phyloP scores from a whole-genome alignment of 2,329 filamentous ascomycete genomes.

The Nemania sp. region DNA sequence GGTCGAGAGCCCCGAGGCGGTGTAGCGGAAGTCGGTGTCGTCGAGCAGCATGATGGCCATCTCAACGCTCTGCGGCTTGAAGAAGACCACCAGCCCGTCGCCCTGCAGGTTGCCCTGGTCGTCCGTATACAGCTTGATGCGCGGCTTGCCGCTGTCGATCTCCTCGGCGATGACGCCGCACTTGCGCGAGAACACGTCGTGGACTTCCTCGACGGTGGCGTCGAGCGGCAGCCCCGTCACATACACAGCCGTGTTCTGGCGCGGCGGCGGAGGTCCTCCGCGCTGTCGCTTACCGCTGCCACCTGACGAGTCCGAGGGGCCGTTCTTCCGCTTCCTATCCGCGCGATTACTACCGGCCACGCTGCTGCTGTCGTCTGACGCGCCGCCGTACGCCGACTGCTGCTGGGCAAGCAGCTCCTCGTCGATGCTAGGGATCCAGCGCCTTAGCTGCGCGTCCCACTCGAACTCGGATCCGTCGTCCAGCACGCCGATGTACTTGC shows the following conservation, averaged over 20 bases:
- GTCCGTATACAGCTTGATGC: constrained; percentile 92
- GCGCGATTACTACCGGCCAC: constrained; percentile 33
- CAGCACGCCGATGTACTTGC: constrained; percentile 81
- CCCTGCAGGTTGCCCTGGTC: constrained; percentile 86
- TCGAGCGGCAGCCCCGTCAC: constrained; percentile 85
- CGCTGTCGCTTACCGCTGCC: constrained; percentile 52
- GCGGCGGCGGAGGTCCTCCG: constrained; percentile 53
- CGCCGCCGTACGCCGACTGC: constrained; percentile 38
- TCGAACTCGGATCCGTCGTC: constrained; percentile 85
- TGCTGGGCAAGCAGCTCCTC: constrained; percentile 45
- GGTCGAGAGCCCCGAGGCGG: constrained; percentile 51
- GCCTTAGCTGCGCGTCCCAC: constrained; percentile 70
- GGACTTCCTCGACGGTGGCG: constrained; percentile 77
- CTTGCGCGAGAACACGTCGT: constrained; percentile 78
- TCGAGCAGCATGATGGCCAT: constrained; percentile 81
- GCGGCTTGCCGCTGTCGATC: constrained; percentile 82
- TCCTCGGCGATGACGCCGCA: constrained; percentile 93
- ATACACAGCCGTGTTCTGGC: constrained; percentile 87
- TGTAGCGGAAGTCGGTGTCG: constrained; percentile 77
- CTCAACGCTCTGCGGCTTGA: constrained; percentile 89
- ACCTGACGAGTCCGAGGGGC: constrained; percentile 43
- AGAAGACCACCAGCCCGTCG: constrained; percentile 90
- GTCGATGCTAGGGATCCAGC: constrained; percentile 71
- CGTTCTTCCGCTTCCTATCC: constrained; percentile 47
- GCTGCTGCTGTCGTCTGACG: constrained; percentile 40